These are phyloP conservation scores for Dryadomyces quercivorus DNA, from an alignment of 2,329 filamentous ascomycete genomes.

Conservation along the genomic window DNA sequence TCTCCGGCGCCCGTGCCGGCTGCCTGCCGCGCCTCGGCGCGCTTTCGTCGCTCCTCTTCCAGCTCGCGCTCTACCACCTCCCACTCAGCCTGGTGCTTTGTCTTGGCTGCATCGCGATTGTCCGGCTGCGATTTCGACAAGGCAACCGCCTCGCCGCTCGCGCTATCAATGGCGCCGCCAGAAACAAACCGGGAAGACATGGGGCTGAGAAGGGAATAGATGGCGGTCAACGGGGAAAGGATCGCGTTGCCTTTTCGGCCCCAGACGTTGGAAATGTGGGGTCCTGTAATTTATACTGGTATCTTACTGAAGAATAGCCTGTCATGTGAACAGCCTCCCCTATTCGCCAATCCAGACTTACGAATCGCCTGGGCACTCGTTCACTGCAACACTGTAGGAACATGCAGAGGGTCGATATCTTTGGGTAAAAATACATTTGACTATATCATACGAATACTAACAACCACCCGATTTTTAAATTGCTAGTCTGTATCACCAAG, in stretches of 20 bases:
- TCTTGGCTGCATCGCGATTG: not conserved
- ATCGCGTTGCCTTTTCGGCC: too few species aligned
- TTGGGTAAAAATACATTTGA: too few species aligned
- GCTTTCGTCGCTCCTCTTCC: conserved; percentile 43
- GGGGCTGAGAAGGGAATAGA: conserved; percentile 13
- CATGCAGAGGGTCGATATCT: too few species aligned
- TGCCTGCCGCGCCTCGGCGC: conserved; percentile 33
- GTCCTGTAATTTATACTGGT: not conserved
- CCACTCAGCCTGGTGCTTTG: conserved; percentile 37
- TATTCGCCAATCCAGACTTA: too few species aligned
- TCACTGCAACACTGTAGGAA: too few species aligned
- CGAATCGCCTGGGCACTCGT: too few species aligned
- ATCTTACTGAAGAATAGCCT: too few species aligned
- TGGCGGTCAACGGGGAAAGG: not conserved
- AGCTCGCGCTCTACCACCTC: conserved; percentile 52
- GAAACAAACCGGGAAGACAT: conserved; percentile 47
- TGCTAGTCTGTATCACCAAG: not conserved
- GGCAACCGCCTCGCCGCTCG: conserved; percentile 16
- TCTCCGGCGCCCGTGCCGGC: conserved; percentile 31
- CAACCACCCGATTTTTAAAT: not conserved
- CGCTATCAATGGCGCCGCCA: conserved; percentile 35
- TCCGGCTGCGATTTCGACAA: not conserved
- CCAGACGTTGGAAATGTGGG: not conserved
- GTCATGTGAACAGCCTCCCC: too few species aligned
- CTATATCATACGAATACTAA: not conserved